Conservation (phyloP, 2,329 filamentous ascomycete species). For the Didymella lethalis region DNA sequence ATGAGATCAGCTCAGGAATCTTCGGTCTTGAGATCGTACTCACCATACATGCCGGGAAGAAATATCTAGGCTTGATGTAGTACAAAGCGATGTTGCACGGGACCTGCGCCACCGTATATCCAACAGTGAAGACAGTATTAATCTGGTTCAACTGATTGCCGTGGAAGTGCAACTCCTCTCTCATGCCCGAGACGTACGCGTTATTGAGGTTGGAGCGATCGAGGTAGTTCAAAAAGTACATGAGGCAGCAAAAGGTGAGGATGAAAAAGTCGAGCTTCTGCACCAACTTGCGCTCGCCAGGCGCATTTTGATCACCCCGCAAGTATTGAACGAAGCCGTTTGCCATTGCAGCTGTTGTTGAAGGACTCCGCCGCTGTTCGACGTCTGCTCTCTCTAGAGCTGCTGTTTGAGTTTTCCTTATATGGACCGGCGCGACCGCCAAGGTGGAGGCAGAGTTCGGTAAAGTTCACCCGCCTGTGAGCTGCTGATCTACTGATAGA, state of each 20-base stretch:
- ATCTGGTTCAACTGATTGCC: constrained; percentile 58
- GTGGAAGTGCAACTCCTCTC: constrained; percentile 50
- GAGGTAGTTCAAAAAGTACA: constrained; percentile 45
- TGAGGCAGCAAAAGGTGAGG: constrained; percentile 68
- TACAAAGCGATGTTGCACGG: constrained; percentile 61
- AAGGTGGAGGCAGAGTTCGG: constrained; percentile 20
- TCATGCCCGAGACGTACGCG: constrained; percentile 55
- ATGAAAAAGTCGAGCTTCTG: constrained; percentile 71
- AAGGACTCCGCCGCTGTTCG: neutral
- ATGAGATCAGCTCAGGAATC: constrained; percentile 8
- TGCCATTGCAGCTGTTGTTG: constrained; percentile 30
- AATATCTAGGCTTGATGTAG: constrained; percentile 68
- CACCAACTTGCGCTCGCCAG: constrained; percentile 57
- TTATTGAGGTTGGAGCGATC: constrained; percentile 55
- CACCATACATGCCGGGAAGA: constrained; percentile 70
- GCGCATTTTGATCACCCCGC: constrained; percentile 45
- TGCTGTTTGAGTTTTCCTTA: constrained; percentile 14
- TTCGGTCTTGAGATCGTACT: constrained; percentile 4
- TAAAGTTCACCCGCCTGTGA: constrained; percentile 18
- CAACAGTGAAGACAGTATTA: constrained; percentile 50
- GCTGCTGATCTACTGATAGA: constrained; percentile 14
- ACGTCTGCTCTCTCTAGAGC: neutral
- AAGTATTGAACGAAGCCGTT: constrained; percentile 45
- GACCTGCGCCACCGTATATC: constrained; percentile 63
- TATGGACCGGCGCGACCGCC: constrained; percentile 2